A percentile compares a stretch with the other conserved stretches of the same genome.
phyloP scores from a whole-genome alignment of 331 rosid genomes.

The Pyrus hybrid region DNA sequence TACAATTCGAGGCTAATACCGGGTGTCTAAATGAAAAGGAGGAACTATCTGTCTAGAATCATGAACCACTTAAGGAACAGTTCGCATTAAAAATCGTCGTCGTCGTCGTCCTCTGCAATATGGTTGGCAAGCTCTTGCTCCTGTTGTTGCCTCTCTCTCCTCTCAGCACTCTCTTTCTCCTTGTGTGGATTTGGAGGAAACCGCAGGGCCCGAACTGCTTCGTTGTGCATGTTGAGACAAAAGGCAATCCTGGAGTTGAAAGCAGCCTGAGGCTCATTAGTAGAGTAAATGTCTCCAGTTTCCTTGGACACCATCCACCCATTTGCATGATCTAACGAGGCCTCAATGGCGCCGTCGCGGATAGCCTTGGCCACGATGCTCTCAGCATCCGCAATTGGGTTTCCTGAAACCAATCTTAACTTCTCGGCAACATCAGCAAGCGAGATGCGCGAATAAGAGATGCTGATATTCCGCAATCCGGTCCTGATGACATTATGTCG shows the following conservation, averaged over 20 bases:
- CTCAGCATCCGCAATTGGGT: neutral
- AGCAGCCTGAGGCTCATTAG: neutral
- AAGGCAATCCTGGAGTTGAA: constrained; percentile 4
- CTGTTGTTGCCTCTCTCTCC: neutral
- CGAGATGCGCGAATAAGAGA: neutral
- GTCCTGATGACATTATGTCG: neutral
- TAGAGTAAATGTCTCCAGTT: neutral
- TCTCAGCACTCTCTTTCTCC: constrained; percentile 3
- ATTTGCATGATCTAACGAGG: neutral
- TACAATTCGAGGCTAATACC: neutral
- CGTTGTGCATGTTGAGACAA: constrained; percentile 1
- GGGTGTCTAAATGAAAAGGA: too few species aligned
- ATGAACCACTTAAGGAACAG: neutral
- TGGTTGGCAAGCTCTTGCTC: constrained; percentile 4
- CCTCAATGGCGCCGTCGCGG: neutral
- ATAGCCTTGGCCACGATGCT: constrained; percentile 1
- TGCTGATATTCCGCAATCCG: neutral
- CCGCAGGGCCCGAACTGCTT: neutral
- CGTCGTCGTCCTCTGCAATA: neutral
- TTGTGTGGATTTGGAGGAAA: constrained; percentile 3
- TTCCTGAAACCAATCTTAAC: neutral
- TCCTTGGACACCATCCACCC: neutral
- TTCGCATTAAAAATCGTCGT: neutral
- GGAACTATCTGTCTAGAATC: neutral
- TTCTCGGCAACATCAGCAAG: neutral